Evolutionary conservation across 1,284 basidiomycete genomes (phyloP), one percentile per base, ranked within the genome.

Genomic region (Sphaerobolus stellatus): DNA sequence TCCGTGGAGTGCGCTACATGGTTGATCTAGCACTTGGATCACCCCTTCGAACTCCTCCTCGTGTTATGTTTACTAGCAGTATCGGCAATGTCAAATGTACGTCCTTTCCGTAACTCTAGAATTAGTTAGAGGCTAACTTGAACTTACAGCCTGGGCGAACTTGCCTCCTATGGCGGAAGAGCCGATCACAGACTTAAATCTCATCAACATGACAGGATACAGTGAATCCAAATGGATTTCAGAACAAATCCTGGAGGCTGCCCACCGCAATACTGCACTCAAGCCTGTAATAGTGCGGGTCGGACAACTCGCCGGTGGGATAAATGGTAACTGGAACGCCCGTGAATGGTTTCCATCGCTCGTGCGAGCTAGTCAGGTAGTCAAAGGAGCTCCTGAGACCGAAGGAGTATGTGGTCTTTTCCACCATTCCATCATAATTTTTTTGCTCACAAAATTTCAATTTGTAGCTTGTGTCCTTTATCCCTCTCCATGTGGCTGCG

Each of bases 151-250:
- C 20, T 56, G 43, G 34, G 9, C 43, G 1, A 44, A 48, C 41
- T 52, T 44, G n/a, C 33, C 33, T 5, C n/a, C 49, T n/a, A 52
- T 49, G 16, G 34, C 52, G 8, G 59, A 61, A 56, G 54, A 27
- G 6, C 52, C 52, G 14, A 41, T 62, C 25, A 50, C 24, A 4
- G 56, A 57, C 27, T 50, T 59, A 3, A 14, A 29, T 5, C n/a
- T 48, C 16, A 47, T 60, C 16, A 38, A 58, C 16, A 62, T 65
- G 18, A 64, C 57, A 2, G 71, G 71, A 16, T 73, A 73, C 50
- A 61, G 64, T 31, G 66, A 71, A 55, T 68, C 68, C 6, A 73
- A 73, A 57, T 72, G 66, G 64, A 67, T 72, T n/a, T 58, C 63
- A 9, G 71, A 73, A 57, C 51, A 59, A 30, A 58, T 73, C 18